These are phyloP conservation scores for Incumbomyces lentus DNA, from an alignment of 2,329 filamentous ascomycete genomes.

Conservation along the genomic window DNA sequence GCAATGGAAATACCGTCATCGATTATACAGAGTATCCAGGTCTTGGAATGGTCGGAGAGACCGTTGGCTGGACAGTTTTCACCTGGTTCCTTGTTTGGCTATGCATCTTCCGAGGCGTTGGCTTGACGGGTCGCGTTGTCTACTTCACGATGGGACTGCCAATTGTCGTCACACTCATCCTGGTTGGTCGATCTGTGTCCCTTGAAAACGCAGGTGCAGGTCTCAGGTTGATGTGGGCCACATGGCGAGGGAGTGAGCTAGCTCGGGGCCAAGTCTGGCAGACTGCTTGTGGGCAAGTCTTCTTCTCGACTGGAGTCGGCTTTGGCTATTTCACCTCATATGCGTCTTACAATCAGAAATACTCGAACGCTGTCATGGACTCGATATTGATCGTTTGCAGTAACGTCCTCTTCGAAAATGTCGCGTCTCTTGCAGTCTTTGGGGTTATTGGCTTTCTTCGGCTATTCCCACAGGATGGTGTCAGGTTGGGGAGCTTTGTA, in stretches of 20 bases:
- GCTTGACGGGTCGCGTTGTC: constrained; percentile 48
- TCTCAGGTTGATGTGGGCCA: constrained; percentile 40
- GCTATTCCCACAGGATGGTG: constrained; percentile 31
- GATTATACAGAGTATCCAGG: constrained; percentile 40
- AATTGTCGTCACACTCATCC: constrained; percentile 46
- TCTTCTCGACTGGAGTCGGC: constrained; percentile 49
- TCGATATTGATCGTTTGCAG: constrained; percentile 45
- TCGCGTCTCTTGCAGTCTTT: constrained; percentile 42
- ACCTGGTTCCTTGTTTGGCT: constrained; percentile 52
- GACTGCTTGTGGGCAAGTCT: constrained; percentile 50
- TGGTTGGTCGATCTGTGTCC: constrained; percentile 45
- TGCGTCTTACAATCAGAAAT: constrained; percentile 46
- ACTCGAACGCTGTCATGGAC: constrained; percentile 51
- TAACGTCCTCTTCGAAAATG: constrained; percentile 48
- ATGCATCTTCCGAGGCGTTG: constrained; percentile 50
- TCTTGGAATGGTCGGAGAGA: constrained; percentile 42
- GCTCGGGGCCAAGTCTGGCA: constrained; percentile 47
- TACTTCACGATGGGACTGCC: constrained; percentile 54
- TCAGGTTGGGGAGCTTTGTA: constrained; percentile 42
- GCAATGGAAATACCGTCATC: constrained; percentile 29
- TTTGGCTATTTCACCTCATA: constrained; percentile 52
- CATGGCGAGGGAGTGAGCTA: constrained; percentile 42
- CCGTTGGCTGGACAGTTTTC: constrained; percentile 48
- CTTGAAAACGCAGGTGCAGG: constrained; percentile 46
- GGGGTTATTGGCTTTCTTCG: constrained; percentile 45